Base-by-base conservation (phyloP, 2,329 filamentous ascomycete species). In the Apiospora marii region DNA sequence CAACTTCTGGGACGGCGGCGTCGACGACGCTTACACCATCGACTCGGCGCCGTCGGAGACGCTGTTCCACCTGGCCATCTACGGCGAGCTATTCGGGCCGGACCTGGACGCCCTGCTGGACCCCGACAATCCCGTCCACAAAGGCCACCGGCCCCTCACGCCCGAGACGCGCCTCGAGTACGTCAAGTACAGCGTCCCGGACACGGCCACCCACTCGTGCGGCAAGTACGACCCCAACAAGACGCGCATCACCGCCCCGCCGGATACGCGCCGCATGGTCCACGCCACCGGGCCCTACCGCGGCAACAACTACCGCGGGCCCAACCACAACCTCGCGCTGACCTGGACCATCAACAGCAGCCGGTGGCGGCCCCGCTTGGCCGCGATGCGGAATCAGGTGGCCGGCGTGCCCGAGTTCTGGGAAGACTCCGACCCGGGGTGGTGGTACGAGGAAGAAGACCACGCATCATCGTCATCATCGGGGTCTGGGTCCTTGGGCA, bases 221-320 rank as follows among this genome's bases (percentile, higher is more conserved):
- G 53, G 53, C 16, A 1, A 37, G 16, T 61, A 22, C 53, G 7
- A 61, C 30, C 53, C 53, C 2, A 19, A 19, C 16, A 34, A 12
- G 30, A 37, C 53, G 30, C 27, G 30, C 53, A 34, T 53, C 24
- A 91, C 16, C 88, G 92, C 77, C 89, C 91, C 73, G 82, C 83
- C 3, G 85, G 78, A 58, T 79, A 75, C 58, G 82, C 77, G 69
- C 12, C 69, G 69, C 69, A 14, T n/a, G 27, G 37, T 44, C 48
- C 3, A 27, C 37, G n/a, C 8, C n/a, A 70, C 48, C 30, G 69
- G 69, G 4, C 48, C 49, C n/a, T 70, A 70, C 37, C 30, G 22
- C 30, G 19, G 34, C 53, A 61, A 61, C 53, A 30, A 37, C 6
- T 61, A 61, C 53, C 4, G 3, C 7, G 53, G 53, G 27, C 53